Percentiles rank a stretch among this genome's conserved stretches.
Evolutionary conservation across 345 rosid species (phyloP).

Genomic region (Cardamine occulta): DNA sequence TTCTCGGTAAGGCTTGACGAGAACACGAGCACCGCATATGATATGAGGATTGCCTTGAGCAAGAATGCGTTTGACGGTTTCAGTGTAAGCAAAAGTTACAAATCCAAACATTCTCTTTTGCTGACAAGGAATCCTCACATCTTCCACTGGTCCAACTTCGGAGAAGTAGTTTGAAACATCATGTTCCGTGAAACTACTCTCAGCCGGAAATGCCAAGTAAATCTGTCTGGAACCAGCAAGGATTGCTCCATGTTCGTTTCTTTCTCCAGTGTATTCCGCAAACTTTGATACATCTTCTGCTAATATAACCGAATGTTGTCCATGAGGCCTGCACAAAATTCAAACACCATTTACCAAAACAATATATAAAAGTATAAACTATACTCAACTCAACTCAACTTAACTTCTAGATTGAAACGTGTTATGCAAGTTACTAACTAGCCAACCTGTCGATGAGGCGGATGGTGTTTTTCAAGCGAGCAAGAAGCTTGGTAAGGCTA

Average conservation of each 20-base stretch:
- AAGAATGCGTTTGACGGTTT: conserved; percentile 70
- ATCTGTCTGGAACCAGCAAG: conserved; percentile 80
- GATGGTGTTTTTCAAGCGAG: conserved; percentile 79
- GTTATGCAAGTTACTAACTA: not conserved
- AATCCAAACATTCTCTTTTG: conserved; percentile 95
- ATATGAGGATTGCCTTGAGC: conserved; percentile 92
- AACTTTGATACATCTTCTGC: conserved; percentile 78
- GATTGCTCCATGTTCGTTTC: conserved; percentile 62
- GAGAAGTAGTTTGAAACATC: conserved; percentile 89
- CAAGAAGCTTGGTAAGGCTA: conserved; percentile 88
- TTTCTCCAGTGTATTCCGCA: conserved; percentile 56
- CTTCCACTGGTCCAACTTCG: conserved; percentile 85
- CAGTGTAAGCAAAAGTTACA: conserved; percentile 71
- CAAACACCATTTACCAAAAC: conserved; percentile 1
- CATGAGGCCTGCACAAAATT: conserved; percentile 66
- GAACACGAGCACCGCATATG: conserved; percentile 85
- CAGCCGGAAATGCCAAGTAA: conserved; percentile 92
- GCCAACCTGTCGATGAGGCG: conserved; percentile 82
- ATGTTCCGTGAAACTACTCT: conserved; percentile 78
- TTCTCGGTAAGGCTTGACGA: conserved; percentile 94
- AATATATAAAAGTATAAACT: too few species aligned
- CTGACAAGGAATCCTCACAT: conserved; percentile 95
- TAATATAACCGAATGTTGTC: conserved; percentile 86
- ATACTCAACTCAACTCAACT: too few species aligned
- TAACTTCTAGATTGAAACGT: not conserved